Conservation (phyloP, 2,329 filamentous ascomycete species). For the Furcasterigmium furcatum region DNA sequence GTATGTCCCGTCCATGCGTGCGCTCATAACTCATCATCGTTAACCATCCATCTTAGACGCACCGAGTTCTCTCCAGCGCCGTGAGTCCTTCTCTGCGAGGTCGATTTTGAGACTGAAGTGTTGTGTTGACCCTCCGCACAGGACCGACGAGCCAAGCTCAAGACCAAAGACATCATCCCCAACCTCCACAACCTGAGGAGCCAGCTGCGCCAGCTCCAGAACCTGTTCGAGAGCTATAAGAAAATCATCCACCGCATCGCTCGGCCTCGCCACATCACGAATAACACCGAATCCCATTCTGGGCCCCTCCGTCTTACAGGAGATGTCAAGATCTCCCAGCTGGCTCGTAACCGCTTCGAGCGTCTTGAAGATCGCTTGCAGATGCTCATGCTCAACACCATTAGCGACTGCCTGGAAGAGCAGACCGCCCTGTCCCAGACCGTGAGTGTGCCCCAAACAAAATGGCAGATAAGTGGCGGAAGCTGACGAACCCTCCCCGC, state of each 20-base stretch:
- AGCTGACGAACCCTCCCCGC: neutral
- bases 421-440: constrained; percentile 68
- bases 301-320: constrained; percentile 2
- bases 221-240: constrained; percentile 58
- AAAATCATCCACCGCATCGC: constrained; percentile 57
- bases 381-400: constrained; percentile 59
- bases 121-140: neutral
- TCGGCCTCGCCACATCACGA: constrained; percentile 31
- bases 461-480: neutral
- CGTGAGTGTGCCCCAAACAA: constrained; percentile 33
- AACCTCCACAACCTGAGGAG: constrained; percentile 57
- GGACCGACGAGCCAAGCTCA: constrained; percentile 18
- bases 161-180: constrained; percentile 52
- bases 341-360: constrained; percentile 55
- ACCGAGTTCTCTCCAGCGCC: constrained; percentile 26
- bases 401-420: constrained; percentile 62
- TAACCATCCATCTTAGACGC: constrained; percentile 18
- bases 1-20: constrained; percentile 25
- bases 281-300: neutral
- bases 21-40: neutral
- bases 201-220: constrained; percentile 56
- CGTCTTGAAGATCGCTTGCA: constrained; percentile 56
- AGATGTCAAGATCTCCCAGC: constrained; percentile 29
- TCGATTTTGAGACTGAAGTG: too few species aligned
- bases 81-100: constrained; percentile 22